Conservation (phyloP, 306 rosid species). For the Urtica urens region DNA sequence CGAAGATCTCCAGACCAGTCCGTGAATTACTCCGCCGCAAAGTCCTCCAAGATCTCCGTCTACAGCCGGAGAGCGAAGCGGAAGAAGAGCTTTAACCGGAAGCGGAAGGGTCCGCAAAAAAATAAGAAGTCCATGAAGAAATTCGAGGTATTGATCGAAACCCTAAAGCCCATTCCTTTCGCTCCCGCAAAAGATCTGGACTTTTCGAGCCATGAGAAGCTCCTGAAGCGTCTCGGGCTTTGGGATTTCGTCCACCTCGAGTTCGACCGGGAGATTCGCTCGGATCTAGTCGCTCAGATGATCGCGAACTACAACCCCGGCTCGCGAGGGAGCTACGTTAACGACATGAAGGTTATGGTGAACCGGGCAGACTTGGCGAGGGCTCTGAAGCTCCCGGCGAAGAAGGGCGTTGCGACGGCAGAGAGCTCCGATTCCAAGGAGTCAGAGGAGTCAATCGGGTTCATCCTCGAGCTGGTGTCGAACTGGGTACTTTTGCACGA, state of each 20-base stretch:
- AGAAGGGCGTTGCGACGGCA: conserved; percentile 23
- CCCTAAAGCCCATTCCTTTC: conserved; percentile 71
- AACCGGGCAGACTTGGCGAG: conserved; percentile 68
- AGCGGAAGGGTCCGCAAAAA: conserved; percentile 18
- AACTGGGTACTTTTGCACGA: conserved; percentile 79
- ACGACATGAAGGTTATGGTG: conserved; percentile 27
- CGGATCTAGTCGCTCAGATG: conserved; percentile 53
- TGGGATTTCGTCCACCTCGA: conserved; percentile 75
- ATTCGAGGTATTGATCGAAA: conserved; percentile 31
- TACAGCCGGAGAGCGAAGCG: background rate
- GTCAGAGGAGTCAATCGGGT: conserved; percentile 33
- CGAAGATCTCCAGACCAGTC: too few relatives aligned
- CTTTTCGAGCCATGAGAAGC: conserved; percentile 45
- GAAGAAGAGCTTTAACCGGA: background rate
- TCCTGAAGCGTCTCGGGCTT: conserved; percentile 55
- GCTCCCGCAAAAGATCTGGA: conserved; percentile 42
- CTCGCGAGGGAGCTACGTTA: conserved; percentile 38
- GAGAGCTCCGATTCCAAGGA: conserved; percentile 13
- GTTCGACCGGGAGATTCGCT: conserved; percentile 39
- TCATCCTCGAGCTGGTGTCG: conserved; percentile 45
- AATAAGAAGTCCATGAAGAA: conserved; percentile 40
- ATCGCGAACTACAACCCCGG: conserved; percentile 30
- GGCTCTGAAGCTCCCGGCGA: conserved; percentile 56
- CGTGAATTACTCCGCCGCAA: conserved; percentile 22
- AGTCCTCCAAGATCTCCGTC: background rate